phyloP scores from a whole-genome alignment of 352 stramenopile genomes.

The Thalassiosira livingstoniorum region DNA sequence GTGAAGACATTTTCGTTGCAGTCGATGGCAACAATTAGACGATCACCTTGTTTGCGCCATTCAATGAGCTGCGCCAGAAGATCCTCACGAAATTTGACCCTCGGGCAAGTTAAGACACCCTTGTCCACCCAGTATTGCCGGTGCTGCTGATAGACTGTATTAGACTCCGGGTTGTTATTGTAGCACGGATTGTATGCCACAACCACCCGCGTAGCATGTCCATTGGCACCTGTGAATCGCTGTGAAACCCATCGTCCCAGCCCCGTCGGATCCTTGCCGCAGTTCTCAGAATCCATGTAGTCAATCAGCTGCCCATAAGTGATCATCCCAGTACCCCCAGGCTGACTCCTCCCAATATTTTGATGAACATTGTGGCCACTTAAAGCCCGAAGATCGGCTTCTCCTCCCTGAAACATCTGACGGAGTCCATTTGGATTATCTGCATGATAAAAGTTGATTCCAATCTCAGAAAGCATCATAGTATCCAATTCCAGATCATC shows the following conservation, averaged over 20 bases:
- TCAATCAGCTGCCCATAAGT: not conserved
- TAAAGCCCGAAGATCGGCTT: not conserved
- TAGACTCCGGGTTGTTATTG: conserved; percentile 1
- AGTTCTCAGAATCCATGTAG: not conserved
- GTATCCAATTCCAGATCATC: not conserved
- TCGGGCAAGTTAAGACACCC: not conserved
- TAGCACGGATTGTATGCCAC: conserved; percentile 6
- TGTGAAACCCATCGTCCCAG: conserved; percentile 6
- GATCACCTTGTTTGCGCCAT: conserved; percentile 7
- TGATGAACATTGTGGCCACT: not conserved
- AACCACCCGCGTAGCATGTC: not conserved
- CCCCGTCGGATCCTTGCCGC: not conserved
- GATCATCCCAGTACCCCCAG: conserved; percentile 14
- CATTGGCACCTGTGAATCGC: not conserved
- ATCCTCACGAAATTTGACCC: not conserved
- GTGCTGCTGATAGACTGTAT: conserved; percentile 12
- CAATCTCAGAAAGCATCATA: not conserved
- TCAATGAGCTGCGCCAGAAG: not conserved
- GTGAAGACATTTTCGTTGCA: not conserved
- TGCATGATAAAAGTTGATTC: not conserved
- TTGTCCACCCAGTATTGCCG: not conserved
- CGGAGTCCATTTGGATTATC: not conserved
- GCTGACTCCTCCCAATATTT: not conserved
- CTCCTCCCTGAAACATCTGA: not conserved
- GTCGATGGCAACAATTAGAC: conserved; percentile 1